Conservation (phyloP, 78 protist genomes). For the slime mould (Dictyostelium discoideum) region DNA sequence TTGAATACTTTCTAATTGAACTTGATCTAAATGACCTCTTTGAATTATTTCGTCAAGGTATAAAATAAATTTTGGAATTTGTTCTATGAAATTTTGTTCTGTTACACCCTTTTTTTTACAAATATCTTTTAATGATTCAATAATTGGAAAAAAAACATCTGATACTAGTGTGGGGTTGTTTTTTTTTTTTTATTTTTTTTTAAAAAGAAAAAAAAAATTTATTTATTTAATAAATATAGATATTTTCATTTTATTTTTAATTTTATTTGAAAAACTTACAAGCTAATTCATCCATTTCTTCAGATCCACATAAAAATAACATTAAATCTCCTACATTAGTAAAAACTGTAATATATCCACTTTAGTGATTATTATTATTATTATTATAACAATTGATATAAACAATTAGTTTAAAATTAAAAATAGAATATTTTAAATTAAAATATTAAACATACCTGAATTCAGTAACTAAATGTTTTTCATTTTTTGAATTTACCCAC, state of each 20-base stretch:
- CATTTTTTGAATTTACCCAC: constrained; percentile 47
- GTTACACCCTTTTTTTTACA: constrained; percentile 75
- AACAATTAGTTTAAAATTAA: not conserved
- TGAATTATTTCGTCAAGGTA: constrained; percentile 71
- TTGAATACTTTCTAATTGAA: constrained; percentile 46
- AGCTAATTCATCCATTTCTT: constrained; percentile 60
- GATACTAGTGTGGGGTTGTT: constrained; percentile 10
- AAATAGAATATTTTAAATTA: no score
- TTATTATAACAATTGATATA: not conserved
- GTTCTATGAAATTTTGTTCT: constrained; percentile 50
- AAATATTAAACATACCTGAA: not conserved
- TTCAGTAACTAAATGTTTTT: constrained; percentile 60
- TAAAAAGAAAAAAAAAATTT: no score
- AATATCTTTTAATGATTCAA: constrained; percentile 58
- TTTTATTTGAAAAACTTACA: not conserved
- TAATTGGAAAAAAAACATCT: constrained; percentile 40
- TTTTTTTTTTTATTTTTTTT: no score
- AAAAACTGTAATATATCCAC: constrained; percentile 29
- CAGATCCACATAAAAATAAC: constrained; percentile 63
- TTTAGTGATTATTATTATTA: not conserved
- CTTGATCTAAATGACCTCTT: constrained; percentile 71
- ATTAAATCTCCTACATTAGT: constrained; percentile 64
- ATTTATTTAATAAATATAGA: no score
- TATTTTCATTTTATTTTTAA: no score
- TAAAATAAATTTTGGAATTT: constrained; percentile 71